Evolutionary conservation across 2,329 filamentous ascomycete species (phyloP).

Genomic region (Akanthomyces uredinophilus): DNA sequence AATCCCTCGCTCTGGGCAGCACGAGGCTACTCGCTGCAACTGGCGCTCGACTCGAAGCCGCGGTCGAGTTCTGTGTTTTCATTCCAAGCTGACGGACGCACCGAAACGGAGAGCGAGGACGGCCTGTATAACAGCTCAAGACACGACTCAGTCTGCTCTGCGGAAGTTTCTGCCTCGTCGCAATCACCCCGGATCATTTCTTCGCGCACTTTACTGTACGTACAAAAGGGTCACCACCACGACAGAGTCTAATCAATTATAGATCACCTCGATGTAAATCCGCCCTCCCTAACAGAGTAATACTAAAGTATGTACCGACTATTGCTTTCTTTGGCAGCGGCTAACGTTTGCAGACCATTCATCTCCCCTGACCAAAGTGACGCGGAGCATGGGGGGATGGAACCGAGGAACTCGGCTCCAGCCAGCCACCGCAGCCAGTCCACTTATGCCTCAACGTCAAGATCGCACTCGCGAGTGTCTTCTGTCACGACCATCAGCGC

Average conservation of each 20-base stretch:
- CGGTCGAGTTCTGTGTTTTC: slow-evolving; percentile 3
- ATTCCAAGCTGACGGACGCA: not conserved
- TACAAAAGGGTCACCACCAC: not conserved
- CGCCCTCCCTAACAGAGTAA: not conserved
- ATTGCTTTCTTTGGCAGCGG: not conserved
- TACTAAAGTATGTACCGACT: slow-evolving; percentile 7
- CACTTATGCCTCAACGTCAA: slow-evolving; percentile 42
- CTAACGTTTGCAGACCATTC: slow-evolving; percentile 23
- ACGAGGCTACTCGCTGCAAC: slow-evolving; percentile 1
- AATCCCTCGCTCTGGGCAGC: not conserved
- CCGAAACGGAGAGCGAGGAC: slow-evolving; percentile 9
- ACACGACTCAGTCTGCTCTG: slow-evolving; percentile 10
- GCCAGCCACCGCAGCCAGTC: slow-evolving; percentile 50
- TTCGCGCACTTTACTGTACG: slow-evolving; percentile 4
- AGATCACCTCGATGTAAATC: slow-evolving; percentile 8
- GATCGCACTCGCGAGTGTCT: slow-evolving; percentile 47
- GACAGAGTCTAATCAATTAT: not conserved
- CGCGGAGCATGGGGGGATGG: not conserved
- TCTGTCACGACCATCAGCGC: slow-evolving; percentile 48
- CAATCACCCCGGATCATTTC: slow-evolving; percentile 1
- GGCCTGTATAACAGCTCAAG: slow-evolving; percentile 4
- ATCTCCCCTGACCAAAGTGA: slow-evolving; percentile 26
- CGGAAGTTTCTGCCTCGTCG: not conserved
- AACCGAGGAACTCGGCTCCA: slow-evolving; percentile 37
- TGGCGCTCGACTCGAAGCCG: not conserved